phyloP scores from a whole-genome alignment of 306 rosid species.

The Prunus armeniaca region DNA sequence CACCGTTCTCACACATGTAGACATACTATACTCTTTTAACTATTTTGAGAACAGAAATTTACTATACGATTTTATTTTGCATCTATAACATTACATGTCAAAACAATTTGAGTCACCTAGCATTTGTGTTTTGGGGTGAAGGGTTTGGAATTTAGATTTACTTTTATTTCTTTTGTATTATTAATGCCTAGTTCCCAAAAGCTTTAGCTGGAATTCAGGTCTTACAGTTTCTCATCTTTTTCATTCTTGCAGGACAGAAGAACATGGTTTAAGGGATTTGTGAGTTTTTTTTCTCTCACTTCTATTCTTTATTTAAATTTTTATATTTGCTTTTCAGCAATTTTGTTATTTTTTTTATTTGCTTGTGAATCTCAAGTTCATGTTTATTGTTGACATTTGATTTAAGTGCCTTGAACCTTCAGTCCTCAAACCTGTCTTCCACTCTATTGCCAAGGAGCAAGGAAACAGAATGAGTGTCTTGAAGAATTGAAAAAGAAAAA shows the following conservation, averaged over 20 bases:
- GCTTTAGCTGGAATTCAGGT: conserved; percentile 7
- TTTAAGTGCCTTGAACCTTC: not conserved
- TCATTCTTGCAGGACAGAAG: conserved; percentile 69
- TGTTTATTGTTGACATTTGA: not conserved
- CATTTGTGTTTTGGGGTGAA: not conserved
- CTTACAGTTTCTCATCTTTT: conserved; percentile 37
- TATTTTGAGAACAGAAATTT: too few relatives aligned
- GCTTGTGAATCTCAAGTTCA: not conserved
- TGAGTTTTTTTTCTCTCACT: conserved; percentile 47
- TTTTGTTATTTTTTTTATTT: not conserved
- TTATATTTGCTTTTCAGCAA: not conserved
- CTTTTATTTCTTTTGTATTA: not conserved
- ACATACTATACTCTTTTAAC: not conserved
- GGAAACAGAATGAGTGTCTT: not conserved
- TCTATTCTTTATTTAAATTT: conserved; percentile 4
- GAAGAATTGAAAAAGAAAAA: not conserved
- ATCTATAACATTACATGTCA: not conserved
- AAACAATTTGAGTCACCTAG: not conserved
- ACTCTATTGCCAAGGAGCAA: not conserved
- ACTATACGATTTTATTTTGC: not conserved
- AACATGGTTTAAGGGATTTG: conserved; percentile 74
- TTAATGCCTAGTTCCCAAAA: not conserved
- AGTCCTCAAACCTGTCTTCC: not conserved
- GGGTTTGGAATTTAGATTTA: not conserved
- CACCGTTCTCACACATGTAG: not conserved